These are phyloP conservation scores for Venturia oleaginea DNA, from an alignment of 2,329 filamentous ascomycete genomes.

Conservation along the genomic window DNA sequence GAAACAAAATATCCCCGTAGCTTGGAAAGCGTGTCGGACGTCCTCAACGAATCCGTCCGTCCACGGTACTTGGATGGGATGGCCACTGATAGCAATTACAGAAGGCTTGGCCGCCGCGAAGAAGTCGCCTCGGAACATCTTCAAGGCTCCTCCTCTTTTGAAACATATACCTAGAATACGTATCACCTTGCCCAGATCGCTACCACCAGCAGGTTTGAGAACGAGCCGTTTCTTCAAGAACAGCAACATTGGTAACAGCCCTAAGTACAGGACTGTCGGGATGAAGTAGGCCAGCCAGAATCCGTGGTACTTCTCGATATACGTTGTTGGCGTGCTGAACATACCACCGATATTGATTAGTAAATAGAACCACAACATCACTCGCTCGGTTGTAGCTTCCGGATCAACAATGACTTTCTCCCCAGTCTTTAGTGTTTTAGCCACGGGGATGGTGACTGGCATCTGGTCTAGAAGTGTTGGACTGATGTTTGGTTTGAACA, in stretches of 20 bases:
- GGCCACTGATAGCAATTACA: slow-evolving; percentile 9
- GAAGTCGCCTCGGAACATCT: slow-evolving; percentile 12
- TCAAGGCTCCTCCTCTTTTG: slow-evolving; percentile 26
- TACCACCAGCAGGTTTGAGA: slow-evolving; percentile 38
- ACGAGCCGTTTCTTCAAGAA: slow-evolving; percentile 17
- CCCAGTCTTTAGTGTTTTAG: slow-evolving; percentile 35
- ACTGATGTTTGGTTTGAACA: slow-evolving; percentile 34
- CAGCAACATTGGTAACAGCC: neutral
- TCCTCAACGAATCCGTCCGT: slow-evolving; percentile 29
- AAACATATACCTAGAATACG: slow-evolving; percentile 33
- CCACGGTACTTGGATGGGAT: slow-evolving; percentile 18
- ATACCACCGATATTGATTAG: slow-evolving; percentile 26
- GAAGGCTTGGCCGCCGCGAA: slow-evolving; percentile 28
- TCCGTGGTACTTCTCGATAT: slow-evolving; percentile 34
- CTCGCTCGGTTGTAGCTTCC: slow-evolving; percentile 32
- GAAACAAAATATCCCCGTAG: slow-evolving; percentile 29
- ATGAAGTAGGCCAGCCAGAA: slow-evolving; percentile 32
- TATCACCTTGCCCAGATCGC: slow-evolving; percentile 38
- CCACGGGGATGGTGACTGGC: slow-evolving; percentile 31
- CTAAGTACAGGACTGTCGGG: slow-evolving; percentile 16
- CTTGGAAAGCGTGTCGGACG: slow-evolving; percentile 25
- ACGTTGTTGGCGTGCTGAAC: slow-evolving; percentile 30
- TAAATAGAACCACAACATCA: slow-evolving; percentile 29
- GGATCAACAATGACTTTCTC: slow-evolving; percentile 41
- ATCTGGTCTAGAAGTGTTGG: slow-evolving; percentile 39